Conservation (phyloP, 2,329 filamentous ascomycete genomes). For the Leptodontidium sp. region DNA sequence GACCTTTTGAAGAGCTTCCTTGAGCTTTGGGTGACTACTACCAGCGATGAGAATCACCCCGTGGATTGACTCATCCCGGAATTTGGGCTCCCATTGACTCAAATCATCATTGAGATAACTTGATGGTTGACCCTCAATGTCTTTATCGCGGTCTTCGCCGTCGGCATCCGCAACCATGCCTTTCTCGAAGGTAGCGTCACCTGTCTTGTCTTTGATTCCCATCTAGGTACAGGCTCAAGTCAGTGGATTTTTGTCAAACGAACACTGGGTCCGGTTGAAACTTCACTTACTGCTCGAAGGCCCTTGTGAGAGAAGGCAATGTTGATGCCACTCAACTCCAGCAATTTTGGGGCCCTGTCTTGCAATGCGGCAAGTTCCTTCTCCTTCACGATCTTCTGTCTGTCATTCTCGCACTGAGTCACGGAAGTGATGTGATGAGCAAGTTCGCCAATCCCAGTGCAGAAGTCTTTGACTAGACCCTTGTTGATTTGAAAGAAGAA, state of each 20-base stretch:
- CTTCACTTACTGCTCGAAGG: conserved; percentile 4
- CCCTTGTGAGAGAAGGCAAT: conserved; percentile 25
- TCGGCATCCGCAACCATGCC: conserved; percentile 11
- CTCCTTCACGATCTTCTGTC: conserved; percentile 15
- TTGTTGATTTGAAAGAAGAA: conserved; percentile 21
- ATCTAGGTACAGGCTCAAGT: background rate
- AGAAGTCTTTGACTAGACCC: conserved; percentile 7
- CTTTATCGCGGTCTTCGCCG: background rate
- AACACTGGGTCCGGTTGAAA: background rate
- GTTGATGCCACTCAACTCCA: conserved; percentile 25
- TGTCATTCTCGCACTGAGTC: conserved; percentile 1
- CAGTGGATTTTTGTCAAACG: background rate
- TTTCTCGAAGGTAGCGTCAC: conserved; percentile 14
- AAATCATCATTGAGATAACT: conserved; percentile 17
- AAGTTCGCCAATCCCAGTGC: conserved; percentile 14
- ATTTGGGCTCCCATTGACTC: conserved; percentile 45
- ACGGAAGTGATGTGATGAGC: conserved; percentile 14
- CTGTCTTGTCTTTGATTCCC: conserved; percentile 11
- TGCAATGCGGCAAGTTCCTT: conserved; percentile 8
- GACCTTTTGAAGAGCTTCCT: conserved; percentile 44
- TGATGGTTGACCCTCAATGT: background rate
- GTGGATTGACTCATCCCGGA: conserved; percentile 48
- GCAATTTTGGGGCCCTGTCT: conserved; percentile 3
- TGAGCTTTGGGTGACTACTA: conserved; percentile 42
- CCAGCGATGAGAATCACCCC: conserved; percentile 49